phyloP scores from a whole-genome alignment of 345 rosid genomes.

The Eutrema heterophyllum region DNA sequence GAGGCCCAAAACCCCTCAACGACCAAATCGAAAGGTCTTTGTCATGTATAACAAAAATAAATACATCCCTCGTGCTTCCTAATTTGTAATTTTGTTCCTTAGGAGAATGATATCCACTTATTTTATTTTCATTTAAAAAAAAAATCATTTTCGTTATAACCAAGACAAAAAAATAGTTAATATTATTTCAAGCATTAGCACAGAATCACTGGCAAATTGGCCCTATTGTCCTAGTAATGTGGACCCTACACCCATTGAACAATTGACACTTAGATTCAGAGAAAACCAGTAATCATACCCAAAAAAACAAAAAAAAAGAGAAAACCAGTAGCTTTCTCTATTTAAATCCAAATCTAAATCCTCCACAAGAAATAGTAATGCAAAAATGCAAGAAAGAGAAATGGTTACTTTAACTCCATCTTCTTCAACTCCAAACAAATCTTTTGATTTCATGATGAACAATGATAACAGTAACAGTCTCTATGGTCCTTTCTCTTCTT shows the following conservation, averaged over 20 bases:
- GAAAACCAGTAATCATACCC: constrained; percentile 13
- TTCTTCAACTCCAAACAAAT: constrained; percentile 26
- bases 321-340: constrained; percentile 19
- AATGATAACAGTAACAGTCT: constrained; percentile 25
- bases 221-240: background rate
- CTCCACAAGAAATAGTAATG: background rate
- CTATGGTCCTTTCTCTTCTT: constrained; percentile 41
- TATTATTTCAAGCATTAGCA: constrained; percentile 6
- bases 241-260: constrained; percentile 4
- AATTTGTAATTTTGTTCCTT: constrained; percentile 24
- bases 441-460: constrained; percentile 28
- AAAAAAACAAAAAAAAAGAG: no score
- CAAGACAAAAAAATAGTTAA: constrained; percentile 19
- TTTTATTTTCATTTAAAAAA: background rate
- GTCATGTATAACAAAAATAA: background rate
- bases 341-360: constrained; percentile 14
- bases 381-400: background rate
- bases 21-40: constrained; percentile 5
- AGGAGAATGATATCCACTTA: constrained; percentile 16
- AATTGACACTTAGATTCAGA: constrained; percentile 15
- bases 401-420: constrained; percentile 21
- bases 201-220: constrained; percentile 19
- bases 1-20: background rate
- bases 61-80: constrained; percentile 28
- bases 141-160: background rate